Base-by-base conservation (phyloP, 2,329 filamentous ascomycete genomes). In the Fusarium agapanthi region DNA sequence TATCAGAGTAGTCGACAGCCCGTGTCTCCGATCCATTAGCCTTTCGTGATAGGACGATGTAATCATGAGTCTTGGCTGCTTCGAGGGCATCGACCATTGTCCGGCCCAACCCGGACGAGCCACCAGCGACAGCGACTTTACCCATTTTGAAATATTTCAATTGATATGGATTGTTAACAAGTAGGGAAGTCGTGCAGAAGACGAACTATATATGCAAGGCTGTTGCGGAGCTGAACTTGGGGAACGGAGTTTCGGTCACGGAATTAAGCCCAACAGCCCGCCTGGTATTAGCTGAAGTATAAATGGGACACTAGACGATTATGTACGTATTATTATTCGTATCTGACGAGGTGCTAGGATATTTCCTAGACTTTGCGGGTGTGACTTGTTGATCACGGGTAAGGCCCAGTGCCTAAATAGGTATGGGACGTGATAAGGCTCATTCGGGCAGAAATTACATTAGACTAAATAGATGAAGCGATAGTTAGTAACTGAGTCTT, bases 401-500 rank as follows among this genome's bases (percentile, higher is more conserved):
- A 6, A n/a, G 11, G 28, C 7, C 22, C 5, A 18, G 7, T n/a
- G 26, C 7, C 4, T 16, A 8, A 16, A 48, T 14, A 13, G 22
- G 0, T 13, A 30, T 6, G 5, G 28, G 3, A 1, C 22, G 22
- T n/a, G 22, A 48, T n/a, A 18, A 32, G 12, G 6, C 20, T 20
- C 9, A 7, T 18, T 47, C 22, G 12, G 15, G 16, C 3, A 18
- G 28, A n/a, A 15, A 0, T 30, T 3, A 9, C 4, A 13, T 32
- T 1, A 20, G 9, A 34, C 4, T 3, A 2, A 11, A 4, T 8
- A 3, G 22, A 50, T 3, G 10, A 34, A 50, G 28, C 11, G 5
- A 8, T 11, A 51, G 0, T 14, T 20, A 15, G 3, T 7, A 0
- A 11, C 6, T 6, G 4, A 24, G 15, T 11, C 4, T 18, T 30